Evolutionary conservation across 768 basidiomycete species (phyloP), one percentile per base, ranked within the genome.

Genomic region (Fistulinella prunicolor): DNA sequence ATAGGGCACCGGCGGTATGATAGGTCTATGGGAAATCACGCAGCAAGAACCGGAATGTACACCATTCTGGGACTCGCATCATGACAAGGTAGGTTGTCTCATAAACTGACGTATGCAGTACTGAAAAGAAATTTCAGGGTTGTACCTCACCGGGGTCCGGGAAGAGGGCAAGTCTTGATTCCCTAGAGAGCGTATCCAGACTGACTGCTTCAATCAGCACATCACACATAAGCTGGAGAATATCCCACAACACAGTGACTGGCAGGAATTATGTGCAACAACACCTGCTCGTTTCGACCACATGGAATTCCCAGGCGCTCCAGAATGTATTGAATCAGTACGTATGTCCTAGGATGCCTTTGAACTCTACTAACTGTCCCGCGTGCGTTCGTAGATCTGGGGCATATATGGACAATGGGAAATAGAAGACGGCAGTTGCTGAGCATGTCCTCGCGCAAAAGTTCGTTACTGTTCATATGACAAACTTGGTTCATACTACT

Each of bases 201-300:
- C 45, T 50, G 26, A 62, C 36, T 6, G 12, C 38, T 28, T 16
- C 13, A 14, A 19, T n/a, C 29, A 70, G 69, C 50, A 52, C 24
- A 49, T 64, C 29, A 58, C 62, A 13, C 58, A 64, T 6, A 58
- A 56, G 19, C 43, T 71, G 6, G 49, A 52, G 41, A 58, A 65
- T 30, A 44, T 70, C 12, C 66, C 59, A 0, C 6, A 41, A 8
- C 49, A 55, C 6, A 46, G 52, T 17, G 55, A 68, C n/a, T 70
- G 67, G 68, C 50, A 39, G 13, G 58, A 63, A 14, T 68, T 71
- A 46, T 70, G 68, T 42, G 65, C 66, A 1, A 67, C 69, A 2
- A 71, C 69, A 0, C 69, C 69, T 1, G 43, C 47, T 10, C n/a
- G 21, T n/a, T 64, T 69, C 39, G 35, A 47, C 13, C 29, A 54